These are phyloP conservation scores for Peribolospora baueri DNA, from an alignment of 768 basidiomycete species.

Conservation along the genomic window DNA sequence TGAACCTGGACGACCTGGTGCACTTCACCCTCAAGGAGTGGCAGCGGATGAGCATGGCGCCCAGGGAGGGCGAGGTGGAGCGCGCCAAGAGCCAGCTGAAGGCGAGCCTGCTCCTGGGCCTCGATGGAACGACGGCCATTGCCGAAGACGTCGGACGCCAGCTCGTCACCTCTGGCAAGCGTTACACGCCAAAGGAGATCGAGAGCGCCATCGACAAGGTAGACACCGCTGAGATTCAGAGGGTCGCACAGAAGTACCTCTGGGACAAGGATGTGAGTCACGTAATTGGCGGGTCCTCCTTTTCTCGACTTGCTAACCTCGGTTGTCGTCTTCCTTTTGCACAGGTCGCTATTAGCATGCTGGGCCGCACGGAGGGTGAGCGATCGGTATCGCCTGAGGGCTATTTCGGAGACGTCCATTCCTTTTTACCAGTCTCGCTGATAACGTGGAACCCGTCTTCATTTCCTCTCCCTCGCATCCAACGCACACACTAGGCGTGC, in stretches of 20 bases:
- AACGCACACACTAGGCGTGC: neutral
- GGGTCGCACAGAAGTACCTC: slow-evolving; percentile 83
- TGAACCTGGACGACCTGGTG: slow-evolving; percentile 72
- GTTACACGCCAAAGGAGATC: slow-evolving; percentile 78
- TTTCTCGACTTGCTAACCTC: neutral
- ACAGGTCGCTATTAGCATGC: slow-evolving; percentile 14
- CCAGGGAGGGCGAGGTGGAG: slow-evolving; percentile 69
- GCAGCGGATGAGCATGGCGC: slow-evolving; percentile 77
- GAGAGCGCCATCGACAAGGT: slow-evolving; percentile 82
- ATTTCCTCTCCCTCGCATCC: too few species aligned
- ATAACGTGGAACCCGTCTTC: too few species aligned
- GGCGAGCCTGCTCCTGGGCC: slow-evolving; percentile 62
- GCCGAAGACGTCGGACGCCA: slow-evolving; percentile 98
- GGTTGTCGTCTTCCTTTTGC: neutral
- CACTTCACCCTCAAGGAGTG: slow-evolving; percentile 92
- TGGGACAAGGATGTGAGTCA: slow-evolving; percentile 77
- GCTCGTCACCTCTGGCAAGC: slow-evolving; percentile 72
- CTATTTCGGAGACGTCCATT: too few species aligned
- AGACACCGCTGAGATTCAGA: slow-evolving; percentile 63
- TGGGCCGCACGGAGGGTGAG: slow-evolving; percentile 6
- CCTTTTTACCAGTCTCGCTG: too few species aligned
- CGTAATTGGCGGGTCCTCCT: neutral
- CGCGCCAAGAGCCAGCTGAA: slow-evolving; percentile 97
- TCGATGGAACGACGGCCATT: slow-evolving; percentile 88
- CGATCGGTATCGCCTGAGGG: too few species aligned